Evolutionary conservation across 2,329 filamentous ascomycete genomes (phyloP).

Genomic region (Aspergillus tanneri): DNA sequence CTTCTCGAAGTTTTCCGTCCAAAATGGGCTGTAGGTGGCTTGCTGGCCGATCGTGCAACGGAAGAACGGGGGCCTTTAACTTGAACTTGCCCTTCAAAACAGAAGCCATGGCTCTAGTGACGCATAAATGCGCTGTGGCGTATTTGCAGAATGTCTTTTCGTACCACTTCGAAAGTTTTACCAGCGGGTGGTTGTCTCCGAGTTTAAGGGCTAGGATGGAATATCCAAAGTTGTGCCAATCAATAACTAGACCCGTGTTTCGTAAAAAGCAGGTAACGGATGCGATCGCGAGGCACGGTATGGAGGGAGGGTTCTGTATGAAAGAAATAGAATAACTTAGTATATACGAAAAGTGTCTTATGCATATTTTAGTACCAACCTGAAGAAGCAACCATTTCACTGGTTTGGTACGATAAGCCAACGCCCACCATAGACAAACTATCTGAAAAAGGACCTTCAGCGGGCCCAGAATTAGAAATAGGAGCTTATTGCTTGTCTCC

Average conservation of each 20-base stretch:
- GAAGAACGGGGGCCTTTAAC: slow-evolving; percentile 63
- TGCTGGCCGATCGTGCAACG: slow-evolving; percentile 84
- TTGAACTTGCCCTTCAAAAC: slow-evolving; percentile 68
- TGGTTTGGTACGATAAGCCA: slow-evolving; percentile 73
- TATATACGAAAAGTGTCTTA: slow-evolving; percentile 1
- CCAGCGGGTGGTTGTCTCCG: slow-evolving; percentile 67
- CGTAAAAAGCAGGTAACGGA: slow-evolving; percentile 71
- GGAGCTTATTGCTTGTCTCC: slow-evolving; percentile 64
- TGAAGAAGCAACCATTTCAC: slow-evolving; percentile 83
- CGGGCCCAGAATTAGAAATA: slow-evolving; percentile 76
- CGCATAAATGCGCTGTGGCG: slow-evolving; percentile 76
- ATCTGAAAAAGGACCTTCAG: slow-evolving; percentile 85
- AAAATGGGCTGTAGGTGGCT: slow-evolving; percentile 73
- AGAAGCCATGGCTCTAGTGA: slow-evolving; percentile 82
- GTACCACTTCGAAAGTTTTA: slow-evolving; percentile 72
- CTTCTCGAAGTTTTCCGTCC: slow-evolving; percentile 47
- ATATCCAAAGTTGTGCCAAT: slow-evolving; percentile 99
- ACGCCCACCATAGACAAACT: slow-evolving; percentile 65
- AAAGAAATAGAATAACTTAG: background rate
- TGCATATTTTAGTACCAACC: slow-evolving; percentile 44
- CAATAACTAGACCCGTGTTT: slow-evolving; percentile 79
- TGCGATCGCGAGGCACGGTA: slow-evolving; percentile 80
- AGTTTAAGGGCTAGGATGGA: slow-evolving; percentile 76
- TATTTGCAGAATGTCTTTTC: slow-evolving; percentile 69
- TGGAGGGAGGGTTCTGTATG: slow-evolving; percentile 85